Percentiles rank a stretch among this genome's conserved stretches.
Conservation (phyloP, 805 yeast species). For the Spathaspora arborariae region DNA sequence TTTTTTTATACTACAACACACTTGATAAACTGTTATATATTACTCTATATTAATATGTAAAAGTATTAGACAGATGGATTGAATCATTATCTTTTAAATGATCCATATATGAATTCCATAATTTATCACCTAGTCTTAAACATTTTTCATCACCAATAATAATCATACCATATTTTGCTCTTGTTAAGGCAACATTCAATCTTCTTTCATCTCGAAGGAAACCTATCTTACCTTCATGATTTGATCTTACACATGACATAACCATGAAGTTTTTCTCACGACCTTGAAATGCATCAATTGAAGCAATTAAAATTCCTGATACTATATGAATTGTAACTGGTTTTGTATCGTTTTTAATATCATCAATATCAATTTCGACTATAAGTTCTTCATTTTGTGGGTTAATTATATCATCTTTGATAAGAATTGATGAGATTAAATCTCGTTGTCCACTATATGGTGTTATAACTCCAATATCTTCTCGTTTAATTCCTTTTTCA, state of each 20-base stretch:
- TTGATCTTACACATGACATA: conserved; percentile 59
- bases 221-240: conserved; percentile 70
- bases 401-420: conserved; percentile 51
- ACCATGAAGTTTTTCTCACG: conserved; percentile 52
- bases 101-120: conserved; percentile 51
- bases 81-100: conserved; percentile 28
- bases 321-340: conserved; percentile 49
- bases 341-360: conserved; percentile 43
- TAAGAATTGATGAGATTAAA: conserved; percentile 47
- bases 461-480: conserved; percentile 63
- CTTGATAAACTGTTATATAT: no score
- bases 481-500: conserved; percentile 48
- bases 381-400: conserved; percentile 47
- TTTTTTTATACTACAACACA: no score
- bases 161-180: conserved; percentile 80
- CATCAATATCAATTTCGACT: conserved; percentile 60
- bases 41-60: conserved; percentile 5
- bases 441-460: conserved; percentile 79
- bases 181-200: conserved; percentile 82
- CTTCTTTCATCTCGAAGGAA: conserved; percentile 83
- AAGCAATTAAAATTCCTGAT: conserved; percentile 44
- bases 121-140: conserved; percentile 43
- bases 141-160: conserved; percentile 33
- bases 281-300: conserved; percentile 65
- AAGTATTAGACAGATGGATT: conserved; percentile 6